Percentiles rank a stretch among this genome's conserved stretches.
phyloP scores from a whole-genome alignment of 192 early-diverging fungal species.

The Gonapodya sp. region DNA sequence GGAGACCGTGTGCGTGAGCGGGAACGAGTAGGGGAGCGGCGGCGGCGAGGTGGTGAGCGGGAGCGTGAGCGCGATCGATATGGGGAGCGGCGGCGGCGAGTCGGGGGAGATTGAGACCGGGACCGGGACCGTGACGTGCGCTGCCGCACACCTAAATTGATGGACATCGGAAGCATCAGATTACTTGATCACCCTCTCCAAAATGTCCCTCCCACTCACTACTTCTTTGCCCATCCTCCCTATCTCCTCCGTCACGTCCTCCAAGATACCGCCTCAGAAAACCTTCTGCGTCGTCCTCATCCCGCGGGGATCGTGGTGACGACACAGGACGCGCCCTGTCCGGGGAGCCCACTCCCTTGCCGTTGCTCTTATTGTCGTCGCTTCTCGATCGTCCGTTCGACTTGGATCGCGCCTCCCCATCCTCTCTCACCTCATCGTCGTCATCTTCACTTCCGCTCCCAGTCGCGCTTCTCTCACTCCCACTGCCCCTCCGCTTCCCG shows the following conservation, averaged over 20 bases:
- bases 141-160: neutral
- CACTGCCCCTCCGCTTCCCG: conserved; percentile 15
- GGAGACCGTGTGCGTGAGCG: conserved; percentile 23
- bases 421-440: neutral
- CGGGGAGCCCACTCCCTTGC: neutral
- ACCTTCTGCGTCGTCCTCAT: neutral
- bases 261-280: neutral
- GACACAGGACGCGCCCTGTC: too few species aligned
- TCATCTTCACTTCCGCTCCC: conserved; percentile 16
- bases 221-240: neutral
- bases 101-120: neutral
- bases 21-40: conserved; percentile 14
- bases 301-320: too few species aligned
- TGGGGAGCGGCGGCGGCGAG: neutral
- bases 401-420: neutral
- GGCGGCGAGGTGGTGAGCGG: neutral
- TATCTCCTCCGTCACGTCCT: neutral
- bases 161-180: neutral
- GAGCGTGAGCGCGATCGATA: neutral
- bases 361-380: neutral
- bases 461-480: conserved; percentile 17
- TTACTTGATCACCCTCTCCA: neutral
- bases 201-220: neutral
- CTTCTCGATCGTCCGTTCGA: neutral
- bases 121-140: neutral